Percentiles rank a stretch among this genome's conserved stretches.
Evolutionary conservation across 2,329 filamentous ascomycete species (phyloP).

Genomic region (Aureobasidium zeae): DNA sequence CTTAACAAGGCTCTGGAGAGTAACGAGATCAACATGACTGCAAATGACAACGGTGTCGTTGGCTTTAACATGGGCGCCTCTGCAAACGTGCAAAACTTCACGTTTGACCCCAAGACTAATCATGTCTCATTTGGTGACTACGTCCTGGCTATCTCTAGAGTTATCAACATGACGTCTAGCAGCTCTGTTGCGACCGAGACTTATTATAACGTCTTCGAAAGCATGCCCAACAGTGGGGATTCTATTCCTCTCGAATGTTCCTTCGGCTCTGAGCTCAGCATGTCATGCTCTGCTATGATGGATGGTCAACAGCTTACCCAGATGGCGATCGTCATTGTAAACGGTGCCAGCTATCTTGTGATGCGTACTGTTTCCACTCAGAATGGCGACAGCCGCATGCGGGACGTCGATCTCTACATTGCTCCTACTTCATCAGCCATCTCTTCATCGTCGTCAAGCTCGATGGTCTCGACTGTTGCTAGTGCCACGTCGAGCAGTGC

Average conservation of each 20-base stretch:
- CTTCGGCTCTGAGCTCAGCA: not conserved
- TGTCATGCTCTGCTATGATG: conserved; percentile 2
- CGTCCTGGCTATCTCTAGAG: conserved; percentile 3
- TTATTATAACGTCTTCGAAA: conserved; percentile 10
- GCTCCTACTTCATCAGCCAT: not conserved
- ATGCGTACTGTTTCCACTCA: conserved; percentile 5
- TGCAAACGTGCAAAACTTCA: not conserved
- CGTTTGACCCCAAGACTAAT: not conserved
- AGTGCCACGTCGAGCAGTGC: not conserved
- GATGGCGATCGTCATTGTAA: not conserved
- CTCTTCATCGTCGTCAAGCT: not conserved
- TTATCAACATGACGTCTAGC: not conserved
- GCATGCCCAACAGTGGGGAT: not conserved
- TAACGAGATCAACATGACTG: not conserved
- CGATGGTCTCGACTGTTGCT: not conserved
- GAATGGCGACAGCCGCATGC: not conserved
- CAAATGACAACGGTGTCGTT: not conserved
- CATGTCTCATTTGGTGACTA: conserved; percentile 2
- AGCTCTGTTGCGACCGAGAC: not conserved
- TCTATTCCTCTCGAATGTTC: conserved; percentile 4
- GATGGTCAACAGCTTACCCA: not conserved
- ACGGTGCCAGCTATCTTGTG: not conserved
- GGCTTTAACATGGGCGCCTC: conserved; percentile 1
- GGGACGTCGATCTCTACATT: not conserved
- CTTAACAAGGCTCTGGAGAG: not conserved